Evolutionary conservation across 495 filamentous ascomycete species (phyloP), one percentile per base, ranked within the genome.

Genomic region (Trichocladium uniseriatum): DNA sequence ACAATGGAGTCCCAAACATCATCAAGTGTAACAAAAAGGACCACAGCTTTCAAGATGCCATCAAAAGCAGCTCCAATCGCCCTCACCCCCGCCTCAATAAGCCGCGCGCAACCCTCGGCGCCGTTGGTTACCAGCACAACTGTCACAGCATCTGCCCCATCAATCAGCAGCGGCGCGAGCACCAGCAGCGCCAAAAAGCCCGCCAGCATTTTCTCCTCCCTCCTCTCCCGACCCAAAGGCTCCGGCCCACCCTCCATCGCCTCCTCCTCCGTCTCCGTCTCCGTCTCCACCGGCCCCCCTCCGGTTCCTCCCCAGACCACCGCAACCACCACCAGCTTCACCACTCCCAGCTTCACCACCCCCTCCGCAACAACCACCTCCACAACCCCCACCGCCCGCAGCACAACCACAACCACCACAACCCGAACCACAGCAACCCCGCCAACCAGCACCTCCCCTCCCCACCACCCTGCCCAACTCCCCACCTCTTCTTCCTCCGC

Each of bases 71-170:
- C 43, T 8, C 43, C 37, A 19, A 27, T 38, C 1, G 35, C 18
- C 8, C 43, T 41, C 36, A 46, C 29, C 5, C 16, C 43, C 0
- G 35, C 43, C 13, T 38, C 38, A 2, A 19, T 38, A 1, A 35
- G 32, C 38, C 43, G 7, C 22, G 43, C 44, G 2, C 48, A 34
- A 4, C 48, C 47, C 5, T 48, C 45, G 13, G 48, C 43, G 35
- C 43, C 53, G 14, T 47, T 44, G 6, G 48, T 52, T 6, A 52
- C 38, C 39, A 48, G 19, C 34, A 24, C 48, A 0, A 51, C 44
- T 1, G 47, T 38, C 11, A 52, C 48, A 6, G 52, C 47, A 9
- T 19, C 45, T 13, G 21, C 44, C 1, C 37, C 38, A 0, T 27
- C 47, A 11, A n/a, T 11, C 8, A 37, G 20, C 19, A 4, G 2